Conservation (phyloP, 805 yeast genomes). For the Pachysolen tannophilus region DNA sequence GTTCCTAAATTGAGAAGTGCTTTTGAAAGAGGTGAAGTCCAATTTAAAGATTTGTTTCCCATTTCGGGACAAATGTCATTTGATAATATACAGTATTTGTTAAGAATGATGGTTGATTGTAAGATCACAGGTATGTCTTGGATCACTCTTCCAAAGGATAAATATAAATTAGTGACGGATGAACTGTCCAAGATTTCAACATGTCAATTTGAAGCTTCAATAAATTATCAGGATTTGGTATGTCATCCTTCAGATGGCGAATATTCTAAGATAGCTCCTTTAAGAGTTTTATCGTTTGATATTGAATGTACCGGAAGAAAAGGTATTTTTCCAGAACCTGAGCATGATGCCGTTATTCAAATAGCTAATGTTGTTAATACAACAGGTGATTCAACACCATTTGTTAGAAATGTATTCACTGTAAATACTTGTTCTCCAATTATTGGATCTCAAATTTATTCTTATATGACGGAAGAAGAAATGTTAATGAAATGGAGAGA, state of each 20-base stretch:
- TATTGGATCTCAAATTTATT: conserved; percentile 85
- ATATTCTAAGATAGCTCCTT: conserved; percentile 88
- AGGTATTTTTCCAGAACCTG: conserved; percentile 94
- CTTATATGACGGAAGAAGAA: conserved; percentile 66
- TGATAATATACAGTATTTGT: conserved; percentile 81
- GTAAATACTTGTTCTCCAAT: conserved; percentile 87
- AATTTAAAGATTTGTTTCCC: conserved; percentile 56
- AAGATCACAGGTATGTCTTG: conserved; percentile 95
- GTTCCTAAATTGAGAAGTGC: conserved; percentile 66
- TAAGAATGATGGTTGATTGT: conserved; percentile 89
- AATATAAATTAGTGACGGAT: conserved; percentile 41
- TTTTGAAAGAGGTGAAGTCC: conserved; percentile 76
- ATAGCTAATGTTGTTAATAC: conserved; percentile 90
- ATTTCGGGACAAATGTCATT: conserved; percentile 60
- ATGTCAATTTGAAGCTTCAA: conserved; percentile 77
- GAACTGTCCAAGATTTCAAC: conserved; percentile 43
- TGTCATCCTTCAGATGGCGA: conserved; percentile 90
- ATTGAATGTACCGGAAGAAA: conserved; percentile 98
- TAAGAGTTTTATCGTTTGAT: conserved; percentile 89
- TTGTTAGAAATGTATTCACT: conserved; percentile 90
- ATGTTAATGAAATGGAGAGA: conserved; percentile 84
- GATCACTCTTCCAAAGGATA: conserved; percentile 79
- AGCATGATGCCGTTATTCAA: conserved; percentile 89
- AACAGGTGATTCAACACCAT: conserved; percentile 80
- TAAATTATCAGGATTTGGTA: conserved; percentile 59